These are phyloP conservation scores for Dactylonectria macrodidyma DNA, from an alignment of 2,329 filamentous ascomycete species.

Conservation along the genomic window DNA sequence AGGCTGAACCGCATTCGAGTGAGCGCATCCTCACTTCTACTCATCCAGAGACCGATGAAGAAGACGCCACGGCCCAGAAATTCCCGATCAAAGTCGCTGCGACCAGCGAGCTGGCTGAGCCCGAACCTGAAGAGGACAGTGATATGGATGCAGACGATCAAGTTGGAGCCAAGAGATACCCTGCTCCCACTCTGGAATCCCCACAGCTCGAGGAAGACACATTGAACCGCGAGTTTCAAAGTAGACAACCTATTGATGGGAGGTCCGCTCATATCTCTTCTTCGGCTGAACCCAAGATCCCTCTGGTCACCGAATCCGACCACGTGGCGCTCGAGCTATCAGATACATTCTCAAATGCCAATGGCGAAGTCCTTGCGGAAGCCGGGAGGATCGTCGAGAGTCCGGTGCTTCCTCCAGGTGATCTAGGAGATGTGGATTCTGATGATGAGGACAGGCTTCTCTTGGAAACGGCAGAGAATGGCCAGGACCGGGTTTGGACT, in stretches of 20 bases:
- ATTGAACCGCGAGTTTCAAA: background rate
- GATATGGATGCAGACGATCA: conserved; percentile 5
- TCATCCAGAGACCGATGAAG: conserved; percentile 11
- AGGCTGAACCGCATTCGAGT: background rate
- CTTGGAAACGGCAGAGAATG: conserved; percentile 1
- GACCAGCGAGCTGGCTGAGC: background rate
- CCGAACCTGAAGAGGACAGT: conserved; percentile 2
- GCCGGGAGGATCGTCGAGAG: conserved; percentile 7
- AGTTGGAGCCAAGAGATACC: no score
- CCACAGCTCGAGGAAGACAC: background rate
- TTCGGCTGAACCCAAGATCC: background rate
- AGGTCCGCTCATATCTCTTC: background rate
- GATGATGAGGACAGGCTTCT: conserved; percentile 8
- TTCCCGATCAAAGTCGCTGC: background rate
- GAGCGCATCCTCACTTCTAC: background rate
- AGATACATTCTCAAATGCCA: background rate
- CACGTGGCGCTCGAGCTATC: conserved; percentile 3
- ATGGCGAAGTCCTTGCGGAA: background rate
- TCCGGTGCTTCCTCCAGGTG: conserved; percentile 20
- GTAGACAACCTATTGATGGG: background rate
- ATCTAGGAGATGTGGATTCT: conserved; percentile 1
- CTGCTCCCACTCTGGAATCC: background rate
- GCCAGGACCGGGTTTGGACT: background rate
- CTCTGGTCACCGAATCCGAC: conserved; percentile 7
- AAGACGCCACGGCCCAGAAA: background rate